Conservation (phyloP, 2,329 filamentous ascomycete genomes). For the Pseudodiploospora longispora region DNA sequence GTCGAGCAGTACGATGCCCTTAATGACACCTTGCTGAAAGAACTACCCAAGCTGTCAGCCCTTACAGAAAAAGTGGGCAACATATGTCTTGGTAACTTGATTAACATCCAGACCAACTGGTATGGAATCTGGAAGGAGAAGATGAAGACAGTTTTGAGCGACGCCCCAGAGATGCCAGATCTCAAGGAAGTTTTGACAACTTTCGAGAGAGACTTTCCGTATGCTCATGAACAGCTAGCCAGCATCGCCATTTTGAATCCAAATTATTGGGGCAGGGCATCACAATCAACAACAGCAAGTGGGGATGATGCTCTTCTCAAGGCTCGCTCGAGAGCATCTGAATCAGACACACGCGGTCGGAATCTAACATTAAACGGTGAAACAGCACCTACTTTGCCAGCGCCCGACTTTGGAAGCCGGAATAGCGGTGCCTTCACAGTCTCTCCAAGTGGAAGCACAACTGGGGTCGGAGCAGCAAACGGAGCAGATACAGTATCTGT, state of each 20-base stretch:
- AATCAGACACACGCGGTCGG: constrained; percentile 45
- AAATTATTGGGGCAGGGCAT: constrained; percentile 50
- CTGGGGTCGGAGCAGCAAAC: constrained; percentile 13
- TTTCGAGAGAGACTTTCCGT: constrained; percentile 72
- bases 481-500: constrained; percentile 10
- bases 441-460: constrained; percentile 40
- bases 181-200: constrained; percentile 65
- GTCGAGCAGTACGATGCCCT: constrained; percentile 86
- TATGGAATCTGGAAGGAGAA: constrained; percentile 77
- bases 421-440: constrained; percentile 59
- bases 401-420: constrained; percentile 57
- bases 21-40: constrained; percentile 88
- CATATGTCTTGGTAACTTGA: constrained; percentile 72
- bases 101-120: constrained; percentile 79
- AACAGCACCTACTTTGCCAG: constrained; percentile 52
- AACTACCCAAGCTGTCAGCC: constrained; percentile 74
- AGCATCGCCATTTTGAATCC: constrained; percentile 74
- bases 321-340: constrained; percentile 40
- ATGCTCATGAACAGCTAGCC: constrained; percentile 63
- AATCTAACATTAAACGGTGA: constrained; percentile 57
- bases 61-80: constrained; percentile 79
- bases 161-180: constrained; percentile 53
- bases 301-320: constrained; percentile 42
- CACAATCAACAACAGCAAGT: constrained; percentile 50
- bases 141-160: constrained; percentile 64